Base-by-base conservation (phyloP, 2,329 filamentous ascomycete genomes). In the Apiospora hydei region DNA sequence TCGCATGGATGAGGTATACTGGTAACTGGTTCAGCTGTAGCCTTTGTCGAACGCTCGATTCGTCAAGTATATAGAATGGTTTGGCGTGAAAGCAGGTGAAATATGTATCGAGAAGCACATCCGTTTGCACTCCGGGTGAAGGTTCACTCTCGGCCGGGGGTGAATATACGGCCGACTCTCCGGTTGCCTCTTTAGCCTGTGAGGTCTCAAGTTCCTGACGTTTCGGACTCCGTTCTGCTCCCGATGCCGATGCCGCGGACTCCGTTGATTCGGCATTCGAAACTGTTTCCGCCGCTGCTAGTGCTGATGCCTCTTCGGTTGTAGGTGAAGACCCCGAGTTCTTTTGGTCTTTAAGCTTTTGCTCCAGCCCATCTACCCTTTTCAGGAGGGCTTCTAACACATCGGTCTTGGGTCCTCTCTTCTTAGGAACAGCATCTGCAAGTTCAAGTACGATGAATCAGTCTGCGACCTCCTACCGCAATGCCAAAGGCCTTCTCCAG, bases 361-460 rank as follows among this genome's bases (percentile, higher is more conserved):
- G 94, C 81, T 97, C 94, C 69, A 97, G 85, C 1, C 94, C 94
- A 80, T 97, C 94, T 2, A 97, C 94, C 70, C 94, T 89, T 82
- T 96, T 97, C 72, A 97, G 80, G 11, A 97, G 84, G 1, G 94
- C 94, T 81, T 97, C 94, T 44, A 97, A 85, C 5, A 97, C 93
- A 80, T 97, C 94, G 41, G 94, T 97, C 83, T 97, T 97, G 3
- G 94, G 94, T 0, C 94, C 94, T 80, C 94, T 88, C 81, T 97
- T 97, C 84, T 97, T 97, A 0, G 94, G 94, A 24, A 96, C 90
- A 38, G 94, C 94, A 85, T 97, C 94, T 95, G 77, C 67, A 73
- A 70, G 67, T 64, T 64, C 7, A n/a, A 41, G 21, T 24, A 64
- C 18, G 21, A 34, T 64, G 57, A 14, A 64, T 64, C 34, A 64